These are phyloP conservation scores for Russula sp. DNA, from an alignment of 768 basidiomycete species.

Conservation along the genomic window DNA sequence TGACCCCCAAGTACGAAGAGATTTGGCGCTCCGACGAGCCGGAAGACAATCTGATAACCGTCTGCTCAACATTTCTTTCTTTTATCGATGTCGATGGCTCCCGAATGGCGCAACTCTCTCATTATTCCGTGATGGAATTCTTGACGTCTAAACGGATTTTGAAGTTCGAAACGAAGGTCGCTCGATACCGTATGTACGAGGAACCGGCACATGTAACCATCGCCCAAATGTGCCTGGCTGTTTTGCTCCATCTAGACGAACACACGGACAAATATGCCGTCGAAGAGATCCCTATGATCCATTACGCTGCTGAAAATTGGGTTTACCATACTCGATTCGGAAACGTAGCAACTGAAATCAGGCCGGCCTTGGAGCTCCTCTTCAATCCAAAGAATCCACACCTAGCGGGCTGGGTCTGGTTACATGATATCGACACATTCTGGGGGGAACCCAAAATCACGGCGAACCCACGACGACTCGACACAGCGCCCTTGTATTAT, in stretches of 20 bases:
- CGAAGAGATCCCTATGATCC: slow-evolving; percentile 17
- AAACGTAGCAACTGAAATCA: slow-evolving; percentile 8
- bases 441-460: slow-evolving; percentile 10
- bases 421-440: slow-evolving; percentile 15
- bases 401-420: slow-evolving; percentile 21
- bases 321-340: slow-evolving; percentile 16
- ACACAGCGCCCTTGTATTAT: slow-evolving; percentile 12
- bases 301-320: slow-evolving; percentile 21
- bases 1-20: slow-evolving; percentile 18
- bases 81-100: slow-evolving; percentile 14
- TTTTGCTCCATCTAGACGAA: slow-evolving; percentile 16
- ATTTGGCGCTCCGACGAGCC: slow-evolving; percentile 18
- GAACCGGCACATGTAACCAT: slow-evolving; percentile 13
- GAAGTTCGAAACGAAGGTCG: slow-evolving; percentile 3
- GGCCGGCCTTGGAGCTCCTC: slow-evolving; percentile 4
- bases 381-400: slow-evolving; percentile 18
- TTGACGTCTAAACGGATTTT: slow-evolving; percentile 16
- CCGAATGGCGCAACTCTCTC: slow-evolving; percentile 12
- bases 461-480: slow-evolving; percentile 7
- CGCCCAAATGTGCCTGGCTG: slow-evolving; percentile 16
- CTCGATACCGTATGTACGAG: slow-evolving; percentile 6
- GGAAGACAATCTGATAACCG: slow-evolving; percentile 4
- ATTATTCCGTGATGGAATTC: slow-evolving; percentile 19
- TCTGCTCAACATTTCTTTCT: slow-evolving; percentile 15
- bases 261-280: neutral